phyloP scores from a whole-genome alignment of 1,284 basidiomycete species.

The Ustilago cynodontis region DNA sequence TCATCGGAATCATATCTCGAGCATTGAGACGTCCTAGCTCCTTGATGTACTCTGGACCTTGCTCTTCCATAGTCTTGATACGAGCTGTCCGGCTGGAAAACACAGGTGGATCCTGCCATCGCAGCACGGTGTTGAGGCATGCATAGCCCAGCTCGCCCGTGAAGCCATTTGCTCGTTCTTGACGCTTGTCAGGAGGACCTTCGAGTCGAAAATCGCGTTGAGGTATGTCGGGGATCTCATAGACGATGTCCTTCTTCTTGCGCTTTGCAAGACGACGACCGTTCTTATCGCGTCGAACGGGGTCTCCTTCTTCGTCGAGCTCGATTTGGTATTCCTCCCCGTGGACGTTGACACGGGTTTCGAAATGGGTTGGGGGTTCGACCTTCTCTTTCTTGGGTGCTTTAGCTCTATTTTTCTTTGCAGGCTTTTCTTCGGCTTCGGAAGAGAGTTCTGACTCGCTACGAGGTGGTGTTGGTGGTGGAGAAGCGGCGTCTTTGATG shows the following conservation, averaged over 20 bases:
- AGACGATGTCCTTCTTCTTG: slow-evolving; percentile 75
- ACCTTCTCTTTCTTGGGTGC: slow-evolving; percentile 39
- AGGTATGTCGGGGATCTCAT: slow-evolving; percentile 76
- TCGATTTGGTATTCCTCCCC: slow-evolving; percentile 51
- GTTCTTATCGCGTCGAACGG: slow-evolving; percentile 70
- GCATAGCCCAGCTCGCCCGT: slow-evolving; percentile 75
- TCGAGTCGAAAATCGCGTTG: slow-evolving; percentile 57
- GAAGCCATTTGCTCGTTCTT: slow-evolving; percentile 50
- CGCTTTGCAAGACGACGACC: slow-evolving; percentile 72
- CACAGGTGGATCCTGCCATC: slow-evolving; percentile 78
- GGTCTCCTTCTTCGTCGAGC: slow-evolving; percentile 55
- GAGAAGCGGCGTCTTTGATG: slow-evolving; percentile 20
- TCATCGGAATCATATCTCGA: slow-evolving; percentile 77
- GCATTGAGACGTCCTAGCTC: slow-evolving; percentile 82
- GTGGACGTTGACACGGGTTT: slow-evolving; percentile 43
- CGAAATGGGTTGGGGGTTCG: slow-evolving; percentile 38
- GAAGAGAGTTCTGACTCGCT: slow-evolving; percentile 30
- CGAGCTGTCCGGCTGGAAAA: slow-evolving; percentile 84
- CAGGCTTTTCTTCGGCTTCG: slow-evolving; percentile 16
- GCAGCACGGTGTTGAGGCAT: slow-evolving; percentile 84
- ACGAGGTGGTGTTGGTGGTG: slow-evolving; percentile 23
- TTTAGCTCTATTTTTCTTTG: slow-evolving; percentile 29
- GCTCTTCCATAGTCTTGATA: slow-evolving; percentile 82
- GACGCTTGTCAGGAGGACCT: slow-evolving; percentile 41
- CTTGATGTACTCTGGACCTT: slow-evolving; percentile 83